Evolutionary conservation across 2,329 filamentous ascomycete species (phyloP).

Genomic region (Coniella vitis): DNA sequence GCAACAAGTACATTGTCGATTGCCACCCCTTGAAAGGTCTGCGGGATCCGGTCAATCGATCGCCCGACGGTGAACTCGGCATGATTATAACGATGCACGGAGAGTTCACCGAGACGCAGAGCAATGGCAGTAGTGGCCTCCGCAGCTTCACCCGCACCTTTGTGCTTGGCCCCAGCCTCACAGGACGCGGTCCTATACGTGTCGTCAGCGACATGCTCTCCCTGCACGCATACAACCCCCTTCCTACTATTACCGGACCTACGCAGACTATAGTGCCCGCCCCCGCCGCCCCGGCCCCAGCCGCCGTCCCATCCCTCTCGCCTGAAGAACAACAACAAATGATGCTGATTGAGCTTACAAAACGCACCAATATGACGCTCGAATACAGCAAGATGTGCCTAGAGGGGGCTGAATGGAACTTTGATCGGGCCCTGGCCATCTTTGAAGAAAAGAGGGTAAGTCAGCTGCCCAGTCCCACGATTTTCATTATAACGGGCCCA

Average conservation of each 20-base stretch:
- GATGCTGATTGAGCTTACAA: constrained; percentile 68
- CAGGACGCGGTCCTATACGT: constrained; percentile 57
- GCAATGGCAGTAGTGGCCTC: constrained; percentile 48
- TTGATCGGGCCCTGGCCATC: constrained; percentile 64
- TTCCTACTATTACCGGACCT: constrained; percentile 36
- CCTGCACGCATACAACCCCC: constrained; percentile 56
- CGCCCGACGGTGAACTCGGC: constrained; percentile 62
- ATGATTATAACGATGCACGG: constrained; percentile 75
- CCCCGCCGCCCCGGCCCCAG: constrained; percentile 20
- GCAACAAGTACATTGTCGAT: constrained; percentile 76
- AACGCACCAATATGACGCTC: constrained; percentile 72
- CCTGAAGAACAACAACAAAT: constrained; percentile 54
- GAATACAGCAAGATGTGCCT: constrained; percentile 78
- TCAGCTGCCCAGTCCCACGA: constrained; percentile 11
- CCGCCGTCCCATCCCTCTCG: constrained; percentile 20
- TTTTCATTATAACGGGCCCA: constrained; percentile 15
- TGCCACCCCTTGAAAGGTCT: constrained; percentile 68
- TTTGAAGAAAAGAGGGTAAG: constrained; percentile 71
- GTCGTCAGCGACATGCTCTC: constrained; percentile 76
- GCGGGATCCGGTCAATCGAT: constrained; percentile 60
- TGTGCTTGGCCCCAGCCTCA: constrained; percentile 67
- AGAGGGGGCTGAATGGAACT: constrained; percentile 71
- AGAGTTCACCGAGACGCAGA: constrained; percentile 71
- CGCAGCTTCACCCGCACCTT: constrained; percentile 81
- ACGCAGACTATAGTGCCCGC: constrained; percentile 17